Percentiles rank a stretch among this genome's conserved stretches.
Conservation (phyloP, 225 moss, liverwort and hornwort species). For the Thuidium tamariscinum region DNA sequence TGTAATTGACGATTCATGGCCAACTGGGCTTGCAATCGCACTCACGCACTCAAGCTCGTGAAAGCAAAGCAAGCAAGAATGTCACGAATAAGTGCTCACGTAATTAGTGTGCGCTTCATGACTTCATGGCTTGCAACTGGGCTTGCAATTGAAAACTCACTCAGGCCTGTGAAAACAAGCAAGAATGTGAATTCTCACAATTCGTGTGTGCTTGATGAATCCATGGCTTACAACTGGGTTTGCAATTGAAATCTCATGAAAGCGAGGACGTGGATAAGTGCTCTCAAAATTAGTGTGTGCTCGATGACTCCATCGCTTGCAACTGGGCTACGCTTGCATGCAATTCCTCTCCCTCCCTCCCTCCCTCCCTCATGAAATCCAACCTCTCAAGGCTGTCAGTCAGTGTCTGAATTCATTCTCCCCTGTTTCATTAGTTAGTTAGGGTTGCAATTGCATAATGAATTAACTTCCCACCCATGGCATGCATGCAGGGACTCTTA, state of each 20-base stretch:
- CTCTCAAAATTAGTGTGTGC: not conserved
- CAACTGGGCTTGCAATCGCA: not conserved
- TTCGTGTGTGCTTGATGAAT: not conserved
- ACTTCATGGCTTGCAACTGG: not conserved
- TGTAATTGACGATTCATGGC: not conserved
- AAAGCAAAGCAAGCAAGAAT: not conserved
- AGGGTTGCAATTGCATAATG: not conserved
- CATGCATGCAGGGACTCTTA: conserved; percentile 8
- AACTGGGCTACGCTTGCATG: not conserved
- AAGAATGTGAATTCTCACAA: not conserved
- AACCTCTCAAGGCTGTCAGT: not conserved
- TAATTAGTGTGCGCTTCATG: too few relatives aligned
- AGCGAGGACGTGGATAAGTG: not conserved
- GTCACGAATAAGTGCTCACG: not conserved
- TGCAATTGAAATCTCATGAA: not conserved
- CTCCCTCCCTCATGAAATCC: not conserved
- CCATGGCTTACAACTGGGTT: not conserved
- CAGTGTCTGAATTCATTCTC: not conserved
- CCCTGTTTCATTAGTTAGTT: not conserved
- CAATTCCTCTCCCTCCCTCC: not conserved
- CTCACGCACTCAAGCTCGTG: not conserved
- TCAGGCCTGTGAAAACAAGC: not conserved
- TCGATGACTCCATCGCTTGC: not conserved
- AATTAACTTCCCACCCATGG: not conserved
- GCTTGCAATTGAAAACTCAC: not conserved